Conservation (phyloP, 768 basidiomycete species). For the Botryobasidium botryosum region DNA sequence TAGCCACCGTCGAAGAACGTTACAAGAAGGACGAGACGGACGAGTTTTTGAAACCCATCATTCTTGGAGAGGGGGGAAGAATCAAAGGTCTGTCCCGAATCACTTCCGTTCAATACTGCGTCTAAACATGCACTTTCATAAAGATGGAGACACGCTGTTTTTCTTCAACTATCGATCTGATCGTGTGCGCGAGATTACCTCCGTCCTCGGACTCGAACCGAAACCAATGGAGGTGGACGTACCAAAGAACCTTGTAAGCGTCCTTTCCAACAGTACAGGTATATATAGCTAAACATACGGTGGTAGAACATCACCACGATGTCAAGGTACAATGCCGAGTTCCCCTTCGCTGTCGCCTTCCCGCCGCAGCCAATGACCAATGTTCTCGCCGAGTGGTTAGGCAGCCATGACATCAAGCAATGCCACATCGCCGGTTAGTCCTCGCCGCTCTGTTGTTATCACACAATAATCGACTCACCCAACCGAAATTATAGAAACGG, state of each 20-base stretch:
- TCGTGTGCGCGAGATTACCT: slow-evolving; percentile 82
- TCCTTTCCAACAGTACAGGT: slow-evolving; percentile 4
- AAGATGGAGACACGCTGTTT: slow-evolving; percentile 80
- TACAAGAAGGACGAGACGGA: slow-evolving; percentile 82
- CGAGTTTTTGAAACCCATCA: slow-evolving; percentile 91
- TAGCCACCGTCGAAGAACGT: slow-evolving; percentile 51
- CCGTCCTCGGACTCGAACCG: slow-evolving; percentile 62
- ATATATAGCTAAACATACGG: background rate
- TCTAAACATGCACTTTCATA: slow-evolving; percentile 1
- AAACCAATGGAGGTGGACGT: slow-evolving; percentile 72
- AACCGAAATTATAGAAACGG: slow-evolving; percentile 46
- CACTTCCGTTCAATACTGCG: background rate
- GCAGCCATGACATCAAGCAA: slow-evolving; percentile 63
- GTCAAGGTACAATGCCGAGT: slow-evolving; percentile 85
- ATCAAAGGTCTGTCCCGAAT: slow-evolving; percentile 44
- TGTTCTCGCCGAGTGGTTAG: slow-evolving; percentile 84
- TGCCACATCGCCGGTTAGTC: slow-evolving; percentile 66
- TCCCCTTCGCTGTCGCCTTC: slow-evolving; percentile 80
- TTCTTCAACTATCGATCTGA: slow-evolving; percentile 97
- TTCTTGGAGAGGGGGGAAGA: slow-evolving; percentile 60
- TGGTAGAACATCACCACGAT: slow-evolving; percentile 73
- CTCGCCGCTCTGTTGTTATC: background rate
- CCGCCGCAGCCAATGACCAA: slow-evolving; percentile 91
- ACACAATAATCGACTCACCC: background rate
- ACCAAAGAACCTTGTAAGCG: slow-evolving; percentile 62